Percentiles rank a stretch among this genome's conserved stretches.
phyloP scores from a whole-genome alignment of 805 yeast species.

The Lipomyces yamadae region DNA sequence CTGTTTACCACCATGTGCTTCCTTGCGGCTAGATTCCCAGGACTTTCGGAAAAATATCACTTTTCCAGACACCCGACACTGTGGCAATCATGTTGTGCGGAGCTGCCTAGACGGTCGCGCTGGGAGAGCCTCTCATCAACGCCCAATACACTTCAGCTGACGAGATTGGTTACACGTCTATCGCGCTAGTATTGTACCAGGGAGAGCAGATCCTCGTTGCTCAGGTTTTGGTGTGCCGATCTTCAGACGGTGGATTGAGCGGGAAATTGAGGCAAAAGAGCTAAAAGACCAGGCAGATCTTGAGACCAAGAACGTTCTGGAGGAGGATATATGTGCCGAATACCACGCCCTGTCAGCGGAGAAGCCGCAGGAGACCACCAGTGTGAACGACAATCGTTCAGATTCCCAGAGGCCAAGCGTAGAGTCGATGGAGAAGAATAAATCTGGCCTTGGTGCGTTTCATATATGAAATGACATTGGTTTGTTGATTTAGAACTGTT shows the following conservation, averaged over 20 bases:
- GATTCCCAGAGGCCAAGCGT: not conserved
- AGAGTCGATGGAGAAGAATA: not conserved
- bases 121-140: slow-evolving; percentile 82
- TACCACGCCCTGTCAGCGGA: not conserved
- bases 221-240: slow-evolving; percentile 69
- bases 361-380: not conserved
- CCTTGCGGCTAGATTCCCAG: slow-evolving; percentile 63
- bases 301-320: not conserved
- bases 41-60: slow-evolving; percentile 59
- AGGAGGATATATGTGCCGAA: not conserved
- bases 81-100: slow-evolving; percentile 85
- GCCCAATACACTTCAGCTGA: slow-evolving; percentile 67
- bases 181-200: slow-evolving; percentile 84
- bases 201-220: slow-evolving; percentile 87
- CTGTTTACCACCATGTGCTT: slow-evolving; percentile 73
- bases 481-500: not conserved
- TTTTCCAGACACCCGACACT: slow-evolving; percentile 68
- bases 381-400: not conserved
- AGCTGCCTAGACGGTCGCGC: slow-evolving; percentile 91
- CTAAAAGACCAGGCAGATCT: slow-evolving; percentile 4
- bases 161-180: slow-evolving; percentile 71
- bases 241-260: slow-evolving; percentile 69
- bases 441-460: not conserved
- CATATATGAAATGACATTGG: no score
- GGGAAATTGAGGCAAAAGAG: slow-evolving; percentile 16